Conservation (phyloP, 2,329 filamentous ascomycete species). For the Penicillium oxalicum region DNA sequence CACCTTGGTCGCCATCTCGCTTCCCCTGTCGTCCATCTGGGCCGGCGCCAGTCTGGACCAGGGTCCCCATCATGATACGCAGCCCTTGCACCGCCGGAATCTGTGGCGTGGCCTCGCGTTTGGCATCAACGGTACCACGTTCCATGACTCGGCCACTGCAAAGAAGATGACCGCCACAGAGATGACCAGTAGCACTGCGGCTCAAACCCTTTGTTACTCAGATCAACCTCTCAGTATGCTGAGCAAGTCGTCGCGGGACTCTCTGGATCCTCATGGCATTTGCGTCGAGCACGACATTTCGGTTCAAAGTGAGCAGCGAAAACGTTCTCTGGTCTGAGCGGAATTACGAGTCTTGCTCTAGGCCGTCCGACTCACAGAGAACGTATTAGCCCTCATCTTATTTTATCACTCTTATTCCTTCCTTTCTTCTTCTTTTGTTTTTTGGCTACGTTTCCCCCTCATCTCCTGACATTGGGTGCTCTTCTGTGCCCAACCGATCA, state of each 20-base stretch:
- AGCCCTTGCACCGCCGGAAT: conserved; percentile 15
- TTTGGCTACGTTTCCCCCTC: too few species aligned
- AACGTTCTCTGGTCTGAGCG: conserved; percentile 9
- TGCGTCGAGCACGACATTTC: conserved; percentile 28
- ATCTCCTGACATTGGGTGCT: too few species aligned
- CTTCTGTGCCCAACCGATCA: too few species aligned
- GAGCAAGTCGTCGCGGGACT: conserved; percentile 14
- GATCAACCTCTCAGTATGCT: conserved; percentile 13
- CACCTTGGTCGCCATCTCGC: conserved; percentile 55
- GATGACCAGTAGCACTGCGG: conserved; percentile 12
- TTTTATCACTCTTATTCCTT: not conserved
- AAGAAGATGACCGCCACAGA: conserved; percentile 13
- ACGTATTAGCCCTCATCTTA: too few species aligned
- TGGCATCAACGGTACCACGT: conserved; percentile 5
- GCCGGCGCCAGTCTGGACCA: conserved; percentile 42
- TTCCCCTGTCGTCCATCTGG: conserved; percentile 64
- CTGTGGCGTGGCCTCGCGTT: conserved; percentile 25
- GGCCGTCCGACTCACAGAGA: too few species aligned
- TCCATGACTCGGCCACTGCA: conserved; percentile 1
- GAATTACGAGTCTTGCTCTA: too few species aligned
- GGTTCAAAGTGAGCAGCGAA: conserved; percentile 15
- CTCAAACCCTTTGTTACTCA: conserved; percentile 26
- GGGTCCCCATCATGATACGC: conserved; percentile 3
- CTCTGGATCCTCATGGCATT: conserved; percentile 20
- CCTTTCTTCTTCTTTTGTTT: not conserved